A percentile compares a stretch with the other conserved stretches of the same genome.
Conservation (phyloP, 345 rosid genomes). For the Abelmoschus esculentus region DNA sequence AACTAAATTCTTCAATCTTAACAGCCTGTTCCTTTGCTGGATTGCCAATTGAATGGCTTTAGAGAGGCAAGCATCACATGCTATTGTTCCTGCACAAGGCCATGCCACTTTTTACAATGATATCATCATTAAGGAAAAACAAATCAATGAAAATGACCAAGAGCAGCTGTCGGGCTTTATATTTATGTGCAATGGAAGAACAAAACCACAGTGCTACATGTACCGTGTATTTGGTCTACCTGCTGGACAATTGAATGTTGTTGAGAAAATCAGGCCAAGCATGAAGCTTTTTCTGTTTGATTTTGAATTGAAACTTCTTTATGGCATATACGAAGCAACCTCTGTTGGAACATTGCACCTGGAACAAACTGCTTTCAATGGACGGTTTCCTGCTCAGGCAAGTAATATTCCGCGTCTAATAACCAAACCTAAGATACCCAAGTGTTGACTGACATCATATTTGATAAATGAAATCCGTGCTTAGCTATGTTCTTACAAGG, state of each 20-base stretch:
- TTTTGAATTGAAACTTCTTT: constrained; percentile 41
- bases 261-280: constrained; percentile 37
- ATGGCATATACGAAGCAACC: constrained; percentile 41
- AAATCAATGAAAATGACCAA: not conserved
- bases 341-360: constrained; percentile 37
- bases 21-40: not conserved
- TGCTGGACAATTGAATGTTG: constrained; percentile 14
- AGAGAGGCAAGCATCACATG: not conserved
- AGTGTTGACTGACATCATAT: not conserved
- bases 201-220: constrained; percentile 37
- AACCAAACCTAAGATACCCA: not conserved
- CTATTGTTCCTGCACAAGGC: not conserved
- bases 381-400: constrained; percentile 48
- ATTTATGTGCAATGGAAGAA: constrained; percentile 43
- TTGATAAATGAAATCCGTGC: not conserved
- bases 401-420: not conserved
- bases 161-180: constrained; percentile 37
- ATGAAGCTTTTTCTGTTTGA: constrained; percentile 47
- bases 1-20: not conserved
- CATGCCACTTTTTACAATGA: not conserved
- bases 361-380: constrained; percentile 42
- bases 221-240: constrained; percentile 43
- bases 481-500: not conserved
- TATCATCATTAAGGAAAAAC: not conserved
- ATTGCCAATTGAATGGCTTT: not conserved